Evolutionary conservation across 257 asterid species (phyloP), one percentile per base, ranked within the genome.

Genomic region (Ilex aquifolium): DNA sequence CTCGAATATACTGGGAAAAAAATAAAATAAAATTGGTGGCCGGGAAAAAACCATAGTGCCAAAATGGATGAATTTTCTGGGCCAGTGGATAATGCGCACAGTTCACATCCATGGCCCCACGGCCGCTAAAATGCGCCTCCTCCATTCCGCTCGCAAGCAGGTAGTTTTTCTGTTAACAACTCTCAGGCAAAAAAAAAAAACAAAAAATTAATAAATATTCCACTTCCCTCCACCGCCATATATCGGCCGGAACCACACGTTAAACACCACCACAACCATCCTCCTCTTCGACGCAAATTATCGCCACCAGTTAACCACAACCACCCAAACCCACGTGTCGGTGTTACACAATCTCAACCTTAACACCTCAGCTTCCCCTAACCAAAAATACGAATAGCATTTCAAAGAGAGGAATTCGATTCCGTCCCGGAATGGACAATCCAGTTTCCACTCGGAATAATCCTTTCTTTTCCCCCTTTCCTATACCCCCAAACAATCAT

Each of bases 141-240:
- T 61, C 21, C 61, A 3, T 7, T 50, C 31, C 51, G 17, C 40
- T 51, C 57, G 14, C 63, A 60, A 42, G 29, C 72, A 53, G 70
- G 60, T 75, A 57, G 78, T 66, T 65, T 65, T 76, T 69, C 79
- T 32, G 82, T 69, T 76, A 68, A 60, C 15, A 44, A 7, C n/a
- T n/a, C n/a, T n/a, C n/a, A n/a, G n/a, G n/a, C n/a, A n/a, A 3
- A 36, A 36, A 36, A 36, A 36, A 3, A 36, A 36, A 36, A 36
- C 0, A 36, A 36, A 36, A 4, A 36, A 36, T 0, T 0, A 36
- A 36, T 21, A 36, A 0, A 36, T 36, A 36, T 36, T 36, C 8
- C 1, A 53, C 57, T 21, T 14, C 11, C 57, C 27, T 0, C 10
- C 10, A 4, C 57, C 6, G 5, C 14, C 14, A 2, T 10, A 4